Conservation (phyloP, 2,329 filamentous ascomycete genomes). For the Monilinia aucupariae region DNA sequence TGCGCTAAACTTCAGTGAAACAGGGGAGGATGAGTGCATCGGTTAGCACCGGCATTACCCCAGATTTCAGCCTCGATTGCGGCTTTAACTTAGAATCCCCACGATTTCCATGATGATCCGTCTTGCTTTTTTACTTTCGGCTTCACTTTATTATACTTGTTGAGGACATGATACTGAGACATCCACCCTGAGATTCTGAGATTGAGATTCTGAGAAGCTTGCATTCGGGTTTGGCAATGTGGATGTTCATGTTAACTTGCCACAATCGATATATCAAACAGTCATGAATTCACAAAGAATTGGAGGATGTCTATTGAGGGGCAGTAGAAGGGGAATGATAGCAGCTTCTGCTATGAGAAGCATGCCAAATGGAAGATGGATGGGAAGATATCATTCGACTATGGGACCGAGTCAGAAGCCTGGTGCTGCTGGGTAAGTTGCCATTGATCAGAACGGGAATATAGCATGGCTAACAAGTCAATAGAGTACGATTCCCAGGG, state of each 20-base stretch:
- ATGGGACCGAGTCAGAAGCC: conserved; percentile 27
- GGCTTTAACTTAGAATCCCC: conserved; percentile 1
- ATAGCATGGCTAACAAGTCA: conserved; percentile 35
- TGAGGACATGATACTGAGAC: background rate
- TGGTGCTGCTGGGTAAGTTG: conserved; percentile 28
- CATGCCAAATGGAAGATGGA: background rate
- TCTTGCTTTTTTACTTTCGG: background rate
- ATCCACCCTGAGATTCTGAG: background rate
- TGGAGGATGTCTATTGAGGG: conserved; percentile 9
- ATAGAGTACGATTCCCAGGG: conserved; percentile 65
- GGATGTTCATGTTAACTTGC: background rate
- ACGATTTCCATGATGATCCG: background rate
- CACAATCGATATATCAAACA: background rate
- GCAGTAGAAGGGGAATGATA: background rate
- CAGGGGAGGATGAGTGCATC: background rate
- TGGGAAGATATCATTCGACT: conserved; percentile 29
- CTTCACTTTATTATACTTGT: background rate
- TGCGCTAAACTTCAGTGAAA: background rate
- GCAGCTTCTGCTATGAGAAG: background rate
- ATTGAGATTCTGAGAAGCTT: background rate
- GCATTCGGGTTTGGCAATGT: background rate
- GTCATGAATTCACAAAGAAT: conserved; percentile 16
- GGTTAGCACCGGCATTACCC: conserved; percentile 13
- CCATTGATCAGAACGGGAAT: background rate
- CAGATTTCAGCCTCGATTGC: conserved; percentile 13